Conservation (phyloP, 768 basidiomycete genomes). For the Tylopilus subfusipes region DNA sequence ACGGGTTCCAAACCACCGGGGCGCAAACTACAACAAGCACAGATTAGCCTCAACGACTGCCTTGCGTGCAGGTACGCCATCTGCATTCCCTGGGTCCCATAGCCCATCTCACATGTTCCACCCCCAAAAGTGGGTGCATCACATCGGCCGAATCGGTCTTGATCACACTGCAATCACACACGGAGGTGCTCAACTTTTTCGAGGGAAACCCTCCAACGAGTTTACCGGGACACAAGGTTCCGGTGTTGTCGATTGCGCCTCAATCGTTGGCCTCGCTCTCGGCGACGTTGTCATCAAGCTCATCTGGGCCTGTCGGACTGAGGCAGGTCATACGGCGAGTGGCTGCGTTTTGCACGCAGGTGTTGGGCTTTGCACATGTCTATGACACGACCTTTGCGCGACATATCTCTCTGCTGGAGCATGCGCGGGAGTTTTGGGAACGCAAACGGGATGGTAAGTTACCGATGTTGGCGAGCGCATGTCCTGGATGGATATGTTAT, state of each 20-base stretch:
- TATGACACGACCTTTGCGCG: slow-evolving; percentile 96
- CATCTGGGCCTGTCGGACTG: slow-evolving; percentile 44
- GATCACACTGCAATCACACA: slow-evolving; percentile 93
- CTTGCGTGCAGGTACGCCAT: slow-evolving; percentile 87
- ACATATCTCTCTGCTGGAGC: slow-evolving; percentile 80
- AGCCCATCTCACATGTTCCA: slow-evolving; percentile 6
- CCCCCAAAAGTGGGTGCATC: slow-evolving; percentile 80
- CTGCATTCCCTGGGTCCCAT: neutral
- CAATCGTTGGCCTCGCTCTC: slow-evolving; percentile 83
- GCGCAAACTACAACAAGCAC: slow-evolving; percentile 84
- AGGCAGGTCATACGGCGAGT: slow-evolving; percentile 67
- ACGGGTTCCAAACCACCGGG: slow-evolving; percentile 23
- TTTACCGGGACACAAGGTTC: slow-evolving; percentile 45
- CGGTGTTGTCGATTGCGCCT: slow-evolving; percentile 85
- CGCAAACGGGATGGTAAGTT: slow-evolving; percentile 47
- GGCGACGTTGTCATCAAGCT: slow-evolving; percentile 51
- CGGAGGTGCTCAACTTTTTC: slow-evolving; percentile 83
- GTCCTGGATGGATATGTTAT: slow-evolving; percentile 99
- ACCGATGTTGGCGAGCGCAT: slow-evolving; percentile 94
- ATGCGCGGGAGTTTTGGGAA: slow-evolving; percentile 76
- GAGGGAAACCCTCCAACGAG: slow-evolving; percentile 46
- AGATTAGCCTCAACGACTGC: slow-evolving; percentile 96
- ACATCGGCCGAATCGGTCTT: slow-evolving; percentile 97
- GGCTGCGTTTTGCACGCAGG: slow-evolving; percentile 60
- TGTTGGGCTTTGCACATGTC: slow-evolving; percentile 74